Percentiles rank a stretch among this genome's conserved stretches.
These are phyloP conservation scores for Candida coquimbonensis DNA, from an alignment of 805 yeast genomes.

Conservation along the genomic window DNA sequence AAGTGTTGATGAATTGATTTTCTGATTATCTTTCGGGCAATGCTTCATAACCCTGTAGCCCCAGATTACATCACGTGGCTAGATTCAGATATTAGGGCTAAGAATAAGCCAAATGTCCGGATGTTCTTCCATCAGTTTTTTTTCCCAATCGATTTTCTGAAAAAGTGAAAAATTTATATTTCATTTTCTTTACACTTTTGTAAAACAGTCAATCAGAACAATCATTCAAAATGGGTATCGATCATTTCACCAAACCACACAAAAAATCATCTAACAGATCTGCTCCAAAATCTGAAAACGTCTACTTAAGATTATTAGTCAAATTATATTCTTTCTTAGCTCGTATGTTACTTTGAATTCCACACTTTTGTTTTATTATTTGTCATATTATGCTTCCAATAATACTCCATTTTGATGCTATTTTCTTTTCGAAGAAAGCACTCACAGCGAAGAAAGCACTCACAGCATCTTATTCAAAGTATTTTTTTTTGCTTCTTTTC, in stretches of 20 bases:
- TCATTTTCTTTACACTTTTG: neutral
- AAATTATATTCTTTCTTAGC: slow-evolving; percentile 98
- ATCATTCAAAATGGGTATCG: slow-evolving; percentile 77
- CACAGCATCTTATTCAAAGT: neutral
- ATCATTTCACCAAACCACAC: slow-evolving; percentile 95
- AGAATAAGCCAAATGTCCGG: too few relatives aligned
- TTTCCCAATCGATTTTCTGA: neutral
- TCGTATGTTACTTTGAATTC: slow-evolving; percentile 60
- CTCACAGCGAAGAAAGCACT: neutral
- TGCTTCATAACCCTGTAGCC: too few relatives aligned
- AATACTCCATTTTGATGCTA: neutral
- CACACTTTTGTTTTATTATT: neutral
- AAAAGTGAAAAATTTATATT: slow-evolving; percentile 3
- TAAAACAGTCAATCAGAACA: slow-evolving; percentile 1
- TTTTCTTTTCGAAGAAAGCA: slow-evolving; percentile 4
- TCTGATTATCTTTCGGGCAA: too few relatives aligned
- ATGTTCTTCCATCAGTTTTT: neutral
- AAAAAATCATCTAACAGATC: slow-evolving; percentile 92
- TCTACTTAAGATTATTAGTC: slow-evolving; percentile 96
- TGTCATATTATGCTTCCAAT: slow-evolving; percentile 7
- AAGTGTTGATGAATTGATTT: too few relatives aligned
- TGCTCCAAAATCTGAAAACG: slow-evolving; percentile 99
- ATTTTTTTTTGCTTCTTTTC: slow-evolving; percentile 2
- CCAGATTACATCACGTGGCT: too few relatives aligned
- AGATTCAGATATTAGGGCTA: too few relatives aligned